These are phyloP conservation scores for Leishmania braziliensis DNA, from an alignment of 208 protist genomes.

Conservation along the genomic window DNA sequence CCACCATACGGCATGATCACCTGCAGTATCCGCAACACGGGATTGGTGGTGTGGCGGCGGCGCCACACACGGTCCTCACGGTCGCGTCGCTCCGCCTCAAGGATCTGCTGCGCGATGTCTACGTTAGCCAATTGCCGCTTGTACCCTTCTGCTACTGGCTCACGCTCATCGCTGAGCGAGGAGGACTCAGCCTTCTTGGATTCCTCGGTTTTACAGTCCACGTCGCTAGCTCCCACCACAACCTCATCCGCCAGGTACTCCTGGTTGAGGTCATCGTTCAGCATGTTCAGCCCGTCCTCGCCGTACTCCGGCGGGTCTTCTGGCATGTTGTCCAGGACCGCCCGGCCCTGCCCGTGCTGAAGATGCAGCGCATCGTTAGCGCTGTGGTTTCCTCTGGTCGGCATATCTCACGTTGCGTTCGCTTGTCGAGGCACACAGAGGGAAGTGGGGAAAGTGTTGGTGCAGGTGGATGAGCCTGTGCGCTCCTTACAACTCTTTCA, in stretches of 20 bases:
- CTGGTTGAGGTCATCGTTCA: slow-evolving; percentile 21
- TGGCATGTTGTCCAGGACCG: slow-evolving; percentile 21
- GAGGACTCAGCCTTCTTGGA: background rate
- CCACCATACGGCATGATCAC: slow-evolving; percentile 57
- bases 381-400: background rate
- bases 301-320: slow-evolving; percentile 46
- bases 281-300: slow-evolving; percentile 38
- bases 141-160: slow-evolving; percentile 2
- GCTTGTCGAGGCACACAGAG: background rate
- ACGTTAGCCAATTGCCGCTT: background rate
- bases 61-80: slow-evolving; percentile 37
- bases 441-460: background rate
- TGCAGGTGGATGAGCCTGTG: background rate
- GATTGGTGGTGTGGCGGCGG: slow-evolving; percentile 50
- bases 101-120: slow-evolving; percentile 29
- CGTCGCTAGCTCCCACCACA: background rate
- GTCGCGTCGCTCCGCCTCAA: slow-evolving; percentile 24
- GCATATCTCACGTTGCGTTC: background rate
- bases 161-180: slow-evolving; percentile 5
- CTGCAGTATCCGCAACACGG: slow-evolving; percentile 35
- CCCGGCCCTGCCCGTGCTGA: background rate
- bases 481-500: background rate
- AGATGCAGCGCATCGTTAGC: background rate
- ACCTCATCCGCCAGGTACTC: slow-evolving; percentile 12
- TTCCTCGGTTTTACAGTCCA: background rate